Evolutionary conservation across 2,329 filamentous ascomycete genomes (phyloP), one percentile per base, ranked within the genome.

Genomic region (Celoporthe dispersa): DNA sequence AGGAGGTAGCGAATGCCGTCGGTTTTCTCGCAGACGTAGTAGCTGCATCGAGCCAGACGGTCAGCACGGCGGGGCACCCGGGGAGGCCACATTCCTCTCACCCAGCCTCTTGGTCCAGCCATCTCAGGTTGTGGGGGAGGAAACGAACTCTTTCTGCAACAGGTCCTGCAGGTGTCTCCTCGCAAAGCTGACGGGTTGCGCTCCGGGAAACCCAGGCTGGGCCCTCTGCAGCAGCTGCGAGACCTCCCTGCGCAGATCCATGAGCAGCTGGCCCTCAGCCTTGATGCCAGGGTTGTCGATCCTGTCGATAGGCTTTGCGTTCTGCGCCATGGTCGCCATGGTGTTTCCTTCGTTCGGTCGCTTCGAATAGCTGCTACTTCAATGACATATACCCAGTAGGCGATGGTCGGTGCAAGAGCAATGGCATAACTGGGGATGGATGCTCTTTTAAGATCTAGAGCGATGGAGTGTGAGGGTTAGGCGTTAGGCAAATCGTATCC

Each of bases 21-120:
- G 0, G 95, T 97, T 84, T 99, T 99, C 82, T 99, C 96, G 84
- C 95, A 98, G 73, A 99, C 92, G 79, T 94, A 99, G 84, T 98
- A 99, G 81, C 90, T 92, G 72, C 66, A 41, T 14, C 31, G 55
- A 44, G 63, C 48, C n/a, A 35, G 16, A 37, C 4, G 48, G 67
- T 41, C 16, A 69, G 55, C 22, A 2, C 1, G 16, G 19, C 19
- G 22, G 19, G 44, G 44, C 44, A n/a, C 33, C 16, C 25, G 25
- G 28, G 16, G 19, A 44, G 66, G 5, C 39, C 25, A 6, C 31
- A 19, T 33, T 4, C n/a, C 5, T 19, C 35, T 5, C 6, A 37
- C n/a, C 51, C 51, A 28, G 14, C 1, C 22, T 57, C 9, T 12
- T 22, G 5, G 19, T 53, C 25, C 9, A n/a, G 44, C 64, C n/a